These are phyloP conservation scores for Peniophora sp. DNA, from an alignment of 1,284 basidiomycete genomes.

Conservation along the genomic window DNA sequence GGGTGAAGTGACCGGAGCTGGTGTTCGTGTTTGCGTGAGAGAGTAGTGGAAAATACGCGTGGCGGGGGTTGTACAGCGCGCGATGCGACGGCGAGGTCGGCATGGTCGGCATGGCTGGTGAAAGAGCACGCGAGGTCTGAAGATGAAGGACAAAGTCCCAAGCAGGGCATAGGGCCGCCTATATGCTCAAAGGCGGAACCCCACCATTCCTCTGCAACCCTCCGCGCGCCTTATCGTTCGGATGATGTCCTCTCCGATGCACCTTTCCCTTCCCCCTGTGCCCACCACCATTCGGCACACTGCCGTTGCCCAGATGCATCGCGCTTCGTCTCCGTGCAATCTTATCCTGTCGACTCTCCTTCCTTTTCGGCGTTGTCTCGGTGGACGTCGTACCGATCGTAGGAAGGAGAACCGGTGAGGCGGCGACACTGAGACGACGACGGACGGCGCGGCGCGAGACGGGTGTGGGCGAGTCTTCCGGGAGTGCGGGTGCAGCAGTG, in stretches of 20 bases:
- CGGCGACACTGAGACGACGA: conserved; percentile 16
- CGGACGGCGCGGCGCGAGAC: conserved; percentile 18
- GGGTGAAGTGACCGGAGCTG: no score
- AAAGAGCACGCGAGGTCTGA: no score
- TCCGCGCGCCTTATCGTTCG: conserved; percentile 57
- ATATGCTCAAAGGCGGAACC: no score
- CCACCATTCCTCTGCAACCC: conserved; percentile 43
- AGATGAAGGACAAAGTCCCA: no score
- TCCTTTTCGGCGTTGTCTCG: conserved; percentile 43
- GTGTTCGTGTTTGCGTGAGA: no score
- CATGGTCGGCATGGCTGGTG: no score
- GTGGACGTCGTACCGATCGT: conserved; percentile 41
- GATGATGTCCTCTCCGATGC: conserved; percentile 53
- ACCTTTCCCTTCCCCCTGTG: conserved; percentile 27
- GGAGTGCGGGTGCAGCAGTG: background rate
- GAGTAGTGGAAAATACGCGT: no score
- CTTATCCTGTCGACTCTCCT: conserved; percentile 35
- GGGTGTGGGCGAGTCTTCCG: conserved; percentile 17
- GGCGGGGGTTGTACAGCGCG: no score
- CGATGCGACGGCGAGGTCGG: no score
- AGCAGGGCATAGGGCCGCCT: no score
- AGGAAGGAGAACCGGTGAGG: conserved; percentile 49
- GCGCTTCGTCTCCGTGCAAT: conserved; percentile 47
- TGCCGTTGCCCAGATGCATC: conserved; percentile 39
- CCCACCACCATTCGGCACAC: conserved; percentile 25